A percentile compares a stretch with the other conserved stretches of the same genome.
phyloP scores from a whole-genome alignment of 108 stramenopile genomes.

The Stephanodiscus minutulus region DNA sequence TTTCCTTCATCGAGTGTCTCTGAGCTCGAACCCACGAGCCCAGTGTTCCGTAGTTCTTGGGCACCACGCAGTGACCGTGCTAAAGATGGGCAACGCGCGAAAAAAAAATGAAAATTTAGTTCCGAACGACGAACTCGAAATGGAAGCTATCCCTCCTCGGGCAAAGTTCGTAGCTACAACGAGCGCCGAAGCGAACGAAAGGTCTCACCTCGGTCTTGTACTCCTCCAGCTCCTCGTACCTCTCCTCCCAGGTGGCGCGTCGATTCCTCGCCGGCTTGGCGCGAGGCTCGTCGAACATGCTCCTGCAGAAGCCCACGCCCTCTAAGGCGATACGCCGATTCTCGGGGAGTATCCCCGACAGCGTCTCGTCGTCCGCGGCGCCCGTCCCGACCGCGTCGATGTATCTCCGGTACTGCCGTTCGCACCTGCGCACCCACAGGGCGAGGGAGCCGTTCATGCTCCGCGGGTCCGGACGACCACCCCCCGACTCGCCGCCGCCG shows the following conservation, averaged over 20 bases:
- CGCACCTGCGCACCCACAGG: conserved; percentile 22
- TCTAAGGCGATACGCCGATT: conserved; percentile 34
- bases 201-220: conserved; percentile 23
- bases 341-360: conserved; percentile 20
- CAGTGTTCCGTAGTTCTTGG: conserved; percentile 37
- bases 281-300: conserved; percentile 43
- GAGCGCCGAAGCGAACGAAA: too few species aligned
- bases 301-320: conserved; percentile 27
- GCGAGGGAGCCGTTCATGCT: conserved; percentile 38
- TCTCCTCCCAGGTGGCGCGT: conserved; percentile 49
- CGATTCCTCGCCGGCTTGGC: conserved; percentile 15
- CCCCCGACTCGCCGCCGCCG: not conserved
- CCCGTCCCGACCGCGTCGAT: not conserved
- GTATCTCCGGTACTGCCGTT: conserved; percentile 29
- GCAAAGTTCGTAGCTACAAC: too few species aligned
- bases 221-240: conserved; percentile 44
- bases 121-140: too few species aligned
- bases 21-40: conserved; percentile 51
- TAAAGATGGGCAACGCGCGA: not conserved
- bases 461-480: conserved; percentile 31
- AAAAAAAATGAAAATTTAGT: too few species aligned
- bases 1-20: conserved; percentile 45
- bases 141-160: too few species aligned
- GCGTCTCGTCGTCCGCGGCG: not conserved
- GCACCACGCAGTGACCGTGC: conserved; percentile 38